Evolutionary conservation across 2,329 filamentous ascomycete genomes (phyloP).

Genomic region (Aspergillus transmontanensis): DNA sequence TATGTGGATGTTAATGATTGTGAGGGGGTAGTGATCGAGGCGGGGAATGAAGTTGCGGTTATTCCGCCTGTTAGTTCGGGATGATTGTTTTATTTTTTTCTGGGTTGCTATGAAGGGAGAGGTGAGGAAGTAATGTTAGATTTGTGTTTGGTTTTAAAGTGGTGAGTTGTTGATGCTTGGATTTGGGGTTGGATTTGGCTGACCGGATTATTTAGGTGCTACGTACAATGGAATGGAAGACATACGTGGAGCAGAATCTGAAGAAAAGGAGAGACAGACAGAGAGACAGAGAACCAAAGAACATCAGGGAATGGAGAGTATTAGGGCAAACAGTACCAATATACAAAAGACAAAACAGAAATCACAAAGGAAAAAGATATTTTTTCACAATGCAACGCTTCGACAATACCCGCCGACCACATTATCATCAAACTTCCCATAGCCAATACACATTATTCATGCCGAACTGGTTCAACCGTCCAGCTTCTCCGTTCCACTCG

Average conservation of each 20-base stretch:
- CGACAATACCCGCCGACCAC: background rate
- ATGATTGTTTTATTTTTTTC: conserved; percentile 23
- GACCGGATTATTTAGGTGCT: background rate
- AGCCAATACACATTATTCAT: background rate
- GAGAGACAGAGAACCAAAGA: background rate
- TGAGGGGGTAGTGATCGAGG: conserved; percentile 32
- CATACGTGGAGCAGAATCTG: background rate
- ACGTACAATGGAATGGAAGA: background rate
- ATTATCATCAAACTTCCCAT: background rate
- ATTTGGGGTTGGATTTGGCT: background rate
- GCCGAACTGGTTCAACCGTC: conserved; percentile 12
- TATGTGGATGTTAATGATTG: conserved; percentile 44
- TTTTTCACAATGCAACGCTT: background rate
- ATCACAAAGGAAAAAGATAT: background rate
- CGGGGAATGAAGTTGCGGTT: conserved; percentile 48
- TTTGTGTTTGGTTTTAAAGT: background rate
- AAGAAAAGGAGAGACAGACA: background rate
- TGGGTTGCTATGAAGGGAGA: background rate
- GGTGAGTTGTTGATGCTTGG: background rate
- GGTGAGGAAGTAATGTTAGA: background rate
- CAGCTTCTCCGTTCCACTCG: conserved; percentile 26
- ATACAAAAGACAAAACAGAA: background rate
- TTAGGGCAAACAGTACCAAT: background rate
- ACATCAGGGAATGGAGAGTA: background rate
- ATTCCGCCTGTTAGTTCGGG: conserved; percentile 53